Evolutionary conservation across 1,139 yeast genomes (phyloP), one percentile per base, ranked within the genome.

Genomic region (Suhomyces yuchorum): DNA sequence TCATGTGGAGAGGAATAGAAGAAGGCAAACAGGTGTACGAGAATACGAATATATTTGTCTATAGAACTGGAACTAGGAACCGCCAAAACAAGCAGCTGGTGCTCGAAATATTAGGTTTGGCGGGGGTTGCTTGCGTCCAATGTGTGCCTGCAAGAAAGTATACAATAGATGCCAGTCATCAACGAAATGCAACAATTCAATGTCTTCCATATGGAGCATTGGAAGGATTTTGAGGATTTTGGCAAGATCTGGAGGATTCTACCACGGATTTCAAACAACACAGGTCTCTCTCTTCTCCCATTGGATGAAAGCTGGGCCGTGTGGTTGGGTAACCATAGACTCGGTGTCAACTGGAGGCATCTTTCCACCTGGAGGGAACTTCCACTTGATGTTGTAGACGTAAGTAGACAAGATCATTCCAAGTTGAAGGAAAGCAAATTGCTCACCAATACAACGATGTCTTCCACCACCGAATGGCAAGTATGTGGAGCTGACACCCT

Each of bases 391-490:
- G 54, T 87, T 84, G 67, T 87, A 87, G 33, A 92, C 81, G 66
- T 77, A 87, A 19, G 91, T 81, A 34, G 91, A 74, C 64, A 95
- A 75, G 53, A 93, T 78, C 48, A 96, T 85, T 48, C 97, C 97
- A 60, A 93, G 81, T 75, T 93, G 99, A 57, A 87, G 85, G 68
- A 86, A 90, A 39, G 99, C 99, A 74, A 93, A 93, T 66, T 92
- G 98, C 72, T 93, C 99, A 62, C 99, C 99, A 63, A 93, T 91
- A 74, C 99, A 93, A 75, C 99, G 87, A 69, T 93, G 99, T 78
- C 99, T 88, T 57, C 99, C 99, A 69, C 98, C 99, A 59, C 99
- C 99, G 63, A 93, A 93, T 48, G 99, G 99, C 67, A 93, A 81
- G 71, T 90, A 95, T 48, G 99, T 97, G 43, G 97, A 89, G 20